phyloP scores from a whole-genome alignment of 495 filamentous ascomycete genomes.

The Achaetomiella virescens region DNA sequence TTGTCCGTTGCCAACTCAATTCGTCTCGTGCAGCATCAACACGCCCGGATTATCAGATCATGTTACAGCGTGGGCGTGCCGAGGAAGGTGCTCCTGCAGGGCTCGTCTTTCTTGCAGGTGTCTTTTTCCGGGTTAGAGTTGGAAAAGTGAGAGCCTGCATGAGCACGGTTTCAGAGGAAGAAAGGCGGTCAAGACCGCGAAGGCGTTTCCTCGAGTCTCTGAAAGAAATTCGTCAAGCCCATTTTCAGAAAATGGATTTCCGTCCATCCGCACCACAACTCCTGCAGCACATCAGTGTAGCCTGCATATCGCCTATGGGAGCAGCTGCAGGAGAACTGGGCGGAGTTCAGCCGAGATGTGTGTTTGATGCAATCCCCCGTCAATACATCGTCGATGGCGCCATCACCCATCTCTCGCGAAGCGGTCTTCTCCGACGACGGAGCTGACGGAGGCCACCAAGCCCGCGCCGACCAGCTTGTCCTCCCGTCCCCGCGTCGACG shows the following conservation, averaged over 20 bases:
- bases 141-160: not conserved
- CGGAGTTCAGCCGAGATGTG: not conserved
- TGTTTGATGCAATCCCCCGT: constrained; percentile 4
- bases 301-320: constrained; percentile 4
- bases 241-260: not conserved
- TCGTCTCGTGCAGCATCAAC: constrained; percentile 4
- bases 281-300: constrained; percentile 20
- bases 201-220: not conserved
- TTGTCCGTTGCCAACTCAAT: not conserved
- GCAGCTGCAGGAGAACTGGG: not conserved
- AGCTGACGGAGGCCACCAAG: not conserved
- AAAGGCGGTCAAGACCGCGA: constrained; percentile 28
- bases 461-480: not conserved
- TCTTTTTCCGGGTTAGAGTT: constrained; percentile 19
- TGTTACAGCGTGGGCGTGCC: not conserved
- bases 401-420: not conserved
- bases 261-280: constrained; percentile 11
- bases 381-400: not conserved
- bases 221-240: too few species aligned
- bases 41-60: not conserved
- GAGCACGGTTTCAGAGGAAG: not conserved
- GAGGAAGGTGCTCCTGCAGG: not conserved
- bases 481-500: not conserved
- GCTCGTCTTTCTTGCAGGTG: constrained; percentile 3
- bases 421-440: not conserved